A percentile compares a stretch with the other conserved stretches of the same genome.
phyloP scores from a whole-genome alignment of 306 rosid species.

The Cucumis cinereus region DNA sequence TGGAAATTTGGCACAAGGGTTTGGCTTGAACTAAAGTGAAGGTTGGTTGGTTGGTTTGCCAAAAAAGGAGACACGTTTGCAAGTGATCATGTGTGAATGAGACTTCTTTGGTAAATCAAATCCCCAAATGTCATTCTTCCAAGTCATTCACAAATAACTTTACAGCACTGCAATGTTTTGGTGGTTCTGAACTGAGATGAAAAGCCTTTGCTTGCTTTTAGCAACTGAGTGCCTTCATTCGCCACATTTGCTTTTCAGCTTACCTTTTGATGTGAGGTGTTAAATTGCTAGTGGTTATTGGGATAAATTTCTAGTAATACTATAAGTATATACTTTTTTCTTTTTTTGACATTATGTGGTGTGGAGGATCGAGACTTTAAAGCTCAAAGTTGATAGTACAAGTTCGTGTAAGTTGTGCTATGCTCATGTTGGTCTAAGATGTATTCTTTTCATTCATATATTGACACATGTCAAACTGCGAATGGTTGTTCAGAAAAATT shows the following conservation, averaged over 20 bases:
- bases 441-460: no score
- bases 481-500: no score
- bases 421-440: not conserved
- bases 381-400: no score
- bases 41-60: not conserved
- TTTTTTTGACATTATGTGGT: no score
- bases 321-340: no score
- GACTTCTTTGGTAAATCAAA: not conserved
- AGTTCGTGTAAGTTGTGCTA: no score
- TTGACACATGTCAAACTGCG: no score
- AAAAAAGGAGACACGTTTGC: not conserved
- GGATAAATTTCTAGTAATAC: no score
- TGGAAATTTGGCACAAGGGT: not conserved
- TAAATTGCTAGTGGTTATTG: not conserved
- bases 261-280: not conserved
- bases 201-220: not conserved
- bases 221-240: not conserved
- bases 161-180: not conserved
- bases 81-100: not conserved
- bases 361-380: no score
- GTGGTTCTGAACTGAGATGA: not conserved
- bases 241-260: not conserved
- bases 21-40: not conserved
- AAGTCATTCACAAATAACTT: not conserved
- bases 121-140: slow-evolving; percentile 1